Percentiles rank a stretch among this genome's conserved stretches.
phyloP scores from a whole-genome alignment of 2,329 filamentous ascomycete species.

The Colletotrichum tabaci region DNA sequence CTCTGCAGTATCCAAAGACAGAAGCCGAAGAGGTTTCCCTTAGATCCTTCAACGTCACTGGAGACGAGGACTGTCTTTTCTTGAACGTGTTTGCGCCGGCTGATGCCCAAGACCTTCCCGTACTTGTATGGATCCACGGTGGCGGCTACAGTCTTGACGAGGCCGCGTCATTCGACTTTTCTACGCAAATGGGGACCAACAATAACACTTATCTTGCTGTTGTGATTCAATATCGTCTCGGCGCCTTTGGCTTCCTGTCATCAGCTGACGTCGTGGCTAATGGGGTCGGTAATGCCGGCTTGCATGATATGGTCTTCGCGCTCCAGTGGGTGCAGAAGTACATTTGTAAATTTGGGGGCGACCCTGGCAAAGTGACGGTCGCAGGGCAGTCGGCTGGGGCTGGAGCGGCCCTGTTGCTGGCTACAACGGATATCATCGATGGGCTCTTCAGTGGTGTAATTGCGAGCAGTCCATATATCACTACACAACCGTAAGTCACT shows the following conservation, averaged over 20 bases:
- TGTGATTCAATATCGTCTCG: conserved; percentile 37
- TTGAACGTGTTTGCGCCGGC: neutral
- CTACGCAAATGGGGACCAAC: conserved; percentile 26
- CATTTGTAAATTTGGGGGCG: conserved; percentile 43
- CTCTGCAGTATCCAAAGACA: conserved; percentile 12
- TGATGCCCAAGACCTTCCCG: conserved; percentile 32
- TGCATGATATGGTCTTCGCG: conserved; percentile 37
- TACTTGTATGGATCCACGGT: conserved; percentile 43
- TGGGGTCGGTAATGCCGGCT: conserved; percentile 42
- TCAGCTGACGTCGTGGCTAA: conserved; percentile 33
- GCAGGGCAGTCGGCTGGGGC: conserved; percentile 29
- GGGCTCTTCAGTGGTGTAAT: conserved; percentile 23
- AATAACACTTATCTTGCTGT: conserved; percentile 27
- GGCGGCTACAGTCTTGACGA: conserved; percentile 40
- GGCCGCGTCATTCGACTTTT: conserved; percentile 13
- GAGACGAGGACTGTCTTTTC: conserved; percentile 14
- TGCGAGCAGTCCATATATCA: conserved; percentile 32
- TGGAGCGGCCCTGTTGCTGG: conserved; percentile 14
- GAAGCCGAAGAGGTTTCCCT: conserved; percentile 16
- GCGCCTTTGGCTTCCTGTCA: conserved; percentile 40
- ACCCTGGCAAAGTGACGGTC: conserved; percentile 24
- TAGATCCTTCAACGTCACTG: neutral
- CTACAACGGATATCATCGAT: conserved; percentile 5
- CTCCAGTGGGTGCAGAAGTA: conserved; percentile 42
- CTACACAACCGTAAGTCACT: conserved; percentile 22